Percentiles rank a stretch among this genome's conserved stretches.
Conservation (phyloP, 768 basidiomycete species). For the Tulasnella sp. region DNA sequence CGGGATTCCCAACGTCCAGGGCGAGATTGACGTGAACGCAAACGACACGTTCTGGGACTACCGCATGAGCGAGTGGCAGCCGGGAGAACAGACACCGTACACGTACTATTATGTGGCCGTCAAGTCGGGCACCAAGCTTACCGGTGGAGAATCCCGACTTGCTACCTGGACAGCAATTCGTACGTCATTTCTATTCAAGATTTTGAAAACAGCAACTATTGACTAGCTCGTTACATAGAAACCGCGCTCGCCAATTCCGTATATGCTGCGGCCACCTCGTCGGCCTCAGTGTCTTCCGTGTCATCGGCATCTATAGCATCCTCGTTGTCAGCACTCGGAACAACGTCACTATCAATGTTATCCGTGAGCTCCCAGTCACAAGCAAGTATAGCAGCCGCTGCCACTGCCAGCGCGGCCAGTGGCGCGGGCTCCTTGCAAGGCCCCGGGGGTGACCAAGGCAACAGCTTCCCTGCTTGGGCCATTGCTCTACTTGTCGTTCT, state of each 20-base stretch:
- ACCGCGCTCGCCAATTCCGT: slow-evolving; percentile 67
- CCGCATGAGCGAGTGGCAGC: slow-evolving; percentile 35
- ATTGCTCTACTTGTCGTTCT: slow-evolving; percentile 84
- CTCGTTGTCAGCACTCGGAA: slow-evolving; percentile 16
- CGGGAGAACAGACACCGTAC: slow-evolving; percentile 45
- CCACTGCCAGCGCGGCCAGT: slow-evolving; percentile 21
- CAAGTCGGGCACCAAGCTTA: slow-evolving; percentile 39
- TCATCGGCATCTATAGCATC: slow-evolving; percentile 17
- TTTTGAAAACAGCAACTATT: background rate
- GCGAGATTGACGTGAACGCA: slow-evolving; percentile 39
- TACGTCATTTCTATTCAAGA: slow-evolving; percentile 34
- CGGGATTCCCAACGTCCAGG: slow-evolving; percentile 48
- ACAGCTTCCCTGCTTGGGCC: slow-evolving; percentile 74
- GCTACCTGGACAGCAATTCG: slow-evolving; percentile 71
- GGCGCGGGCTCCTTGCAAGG: slow-evolving; percentile 26
- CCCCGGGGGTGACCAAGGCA: slow-evolving; percentile 36
- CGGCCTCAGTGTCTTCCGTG: slow-evolving; percentile 33
- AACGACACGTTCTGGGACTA: slow-evolving; percentile 69
- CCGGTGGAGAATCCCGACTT: slow-evolving; percentile 52
- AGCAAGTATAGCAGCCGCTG: slow-evolving; percentile 20
- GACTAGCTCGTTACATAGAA: slow-evolving; percentile 35
- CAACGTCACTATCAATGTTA: slow-evolving; percentile 17
- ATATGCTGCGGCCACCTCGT: slow-evolving; percentile 34
- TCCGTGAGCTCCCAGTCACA: slow-evolving; percentile 23
- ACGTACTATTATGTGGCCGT: slow-evolving; percentile 73